Base-by-base conservation (phyloP, 108 stramenopile species). In the Skeletonema marinoi region DNA sequence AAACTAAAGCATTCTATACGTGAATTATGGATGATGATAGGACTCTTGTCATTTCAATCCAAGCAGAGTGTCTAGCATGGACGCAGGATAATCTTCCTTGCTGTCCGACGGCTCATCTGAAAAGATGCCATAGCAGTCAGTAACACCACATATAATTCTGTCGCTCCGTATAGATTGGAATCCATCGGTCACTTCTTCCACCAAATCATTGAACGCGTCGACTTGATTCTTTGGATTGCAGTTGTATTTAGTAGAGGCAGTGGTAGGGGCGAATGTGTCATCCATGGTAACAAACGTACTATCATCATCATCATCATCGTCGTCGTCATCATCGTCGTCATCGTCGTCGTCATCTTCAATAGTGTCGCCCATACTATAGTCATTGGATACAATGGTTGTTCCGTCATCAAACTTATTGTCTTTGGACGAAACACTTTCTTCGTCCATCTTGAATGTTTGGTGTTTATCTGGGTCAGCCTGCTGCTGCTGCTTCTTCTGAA, bases 401-500 rank as follows among this genome's bases (percentile, higher is more conserved):
- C 25, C 54, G 10, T 56, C 54, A 56, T 56, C 54, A 25, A 25
- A 10, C 25, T 56, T 56, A 4, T 56, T 56, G 0, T 29, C 8
- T 29, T 56, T 25, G 17, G 25, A 56, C 25, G 21, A 29, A 56
- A 9, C 54, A 7, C 54, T 25, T 2, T n/a, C 54, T 25, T 56
- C 54, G 21, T 56, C 25, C 10, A 41, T 41, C 12, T 11, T 56
- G 19, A 29, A 25, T 21, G 9, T 4, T 2, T 56, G 21, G 8
- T 56, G 32, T 65, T 51, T 56, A 58, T 80, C 60, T 67, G 32
- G 54, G 33, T 67, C 44, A 54, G 58, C 38, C 60, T 74, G 71
- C 75, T 65, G 48, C 60, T 65, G 0, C 32, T 71, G 42, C 29
- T 70, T 21, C 16, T 65, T 59, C 30, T 68, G 60, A 48, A 75